A percentile compares a stretch with the other conserved stretches of the same genome.
These are phyloP conservation scores for Claviceps lovelessii DNA, from an alignment of 2,329 filamentous ascomycete genomes.

Conservation along the genomic window DNA sequence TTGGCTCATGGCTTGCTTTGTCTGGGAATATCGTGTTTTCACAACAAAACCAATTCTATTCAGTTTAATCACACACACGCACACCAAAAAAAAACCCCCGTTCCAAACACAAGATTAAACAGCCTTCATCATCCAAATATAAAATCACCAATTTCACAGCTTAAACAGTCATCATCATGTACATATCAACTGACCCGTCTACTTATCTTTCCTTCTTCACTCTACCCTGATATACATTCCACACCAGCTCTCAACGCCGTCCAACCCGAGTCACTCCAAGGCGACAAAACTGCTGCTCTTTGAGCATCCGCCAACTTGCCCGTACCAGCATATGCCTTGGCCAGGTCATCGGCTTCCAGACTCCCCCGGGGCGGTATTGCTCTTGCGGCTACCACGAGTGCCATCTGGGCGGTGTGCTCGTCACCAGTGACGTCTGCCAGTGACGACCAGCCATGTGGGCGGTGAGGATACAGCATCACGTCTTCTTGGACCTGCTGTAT, in stretches of 20 bases:
- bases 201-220: slow-evolving; percentile 7
- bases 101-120: too few relatives aligned
- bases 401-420: slow-evolving; percentile 55
- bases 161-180: background rate
- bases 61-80: background rate
- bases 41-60: background rate
- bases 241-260: slow-evolving; percentile 29
- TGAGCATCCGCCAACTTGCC: slow-evolving; percentile 61
- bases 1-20: slow-evolving; percentile 1
- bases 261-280: slow-evolving; percentile 61
- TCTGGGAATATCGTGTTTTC: background rate
- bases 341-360: slow-evolving; percentile 54
- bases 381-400: slow-evolving; percentile 61
- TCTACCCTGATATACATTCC: slow-evolving; percentile 9
- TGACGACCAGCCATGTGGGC: slow-evolving; percentile 68
- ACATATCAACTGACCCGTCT: background rate
- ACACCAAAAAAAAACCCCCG: background rate
- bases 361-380: slow-evolving; percentile 58
- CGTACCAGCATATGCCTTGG: slow-evolving; percentile 59
- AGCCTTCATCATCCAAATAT: background rate
- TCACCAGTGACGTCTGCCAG: slow-evolving; percentile 47
- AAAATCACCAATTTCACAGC: background rate
- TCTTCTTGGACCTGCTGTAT: slow-evolving; percentile 56
- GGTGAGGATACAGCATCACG: slow-evolving; percentile 66
- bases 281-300: slow-evolving; percentile 62